phyloP scores from a whole-genome alignment of 257 asterid species.

The Linderniella brevidens region DNA sequence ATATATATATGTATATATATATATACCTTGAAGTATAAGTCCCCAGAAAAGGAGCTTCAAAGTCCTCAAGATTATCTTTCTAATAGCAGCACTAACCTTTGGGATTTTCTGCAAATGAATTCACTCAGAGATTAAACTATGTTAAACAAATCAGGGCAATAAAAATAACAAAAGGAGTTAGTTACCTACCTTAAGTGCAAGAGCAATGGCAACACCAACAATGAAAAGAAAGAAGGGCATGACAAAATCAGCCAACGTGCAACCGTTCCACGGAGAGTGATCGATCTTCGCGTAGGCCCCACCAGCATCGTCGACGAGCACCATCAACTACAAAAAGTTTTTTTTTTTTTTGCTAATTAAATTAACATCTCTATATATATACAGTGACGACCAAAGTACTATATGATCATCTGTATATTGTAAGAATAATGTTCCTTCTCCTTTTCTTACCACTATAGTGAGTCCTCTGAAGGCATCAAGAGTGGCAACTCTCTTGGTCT shows the following conservation, averaged over 20 bases:
- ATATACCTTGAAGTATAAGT: conserved; percentile 55
- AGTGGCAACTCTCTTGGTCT: conserved; percentile 44
- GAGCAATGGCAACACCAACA: conserved; percentile 82
- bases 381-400: too few species aligned
- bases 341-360: too few species aligned
- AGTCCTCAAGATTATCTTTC: conserved; percentile 51
- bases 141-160: too few species aligned
- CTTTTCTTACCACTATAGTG: conserved; percentile 37
- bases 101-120: conserved; percentile 48
- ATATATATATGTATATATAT: too few species aligned
- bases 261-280: conserved; percentile 95
- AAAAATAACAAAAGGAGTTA: not conserved
- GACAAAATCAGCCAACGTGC: conserved; percentile 79
- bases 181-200: conserved; percentile 55
- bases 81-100: conserved; percentile 24
- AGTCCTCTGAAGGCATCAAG: conserved; percentile 66
- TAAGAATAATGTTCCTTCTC: too few species aligned
- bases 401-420: too few species aligned
- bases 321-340: conserved; percentile 34
- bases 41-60: conserved; percentile 85
- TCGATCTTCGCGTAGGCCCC: conserved; percentile 47
- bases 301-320: conserved; percentile 84
- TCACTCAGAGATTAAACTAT: too few species aligned
- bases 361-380: too few species aligned
- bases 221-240: conserved; percentile 87